Percentiles rank a stretch among this genome's conserved stretches.
Conservation (phyloP, 768 basidiomycete species). For the Coprinellus aureogranulatus region DNA sequence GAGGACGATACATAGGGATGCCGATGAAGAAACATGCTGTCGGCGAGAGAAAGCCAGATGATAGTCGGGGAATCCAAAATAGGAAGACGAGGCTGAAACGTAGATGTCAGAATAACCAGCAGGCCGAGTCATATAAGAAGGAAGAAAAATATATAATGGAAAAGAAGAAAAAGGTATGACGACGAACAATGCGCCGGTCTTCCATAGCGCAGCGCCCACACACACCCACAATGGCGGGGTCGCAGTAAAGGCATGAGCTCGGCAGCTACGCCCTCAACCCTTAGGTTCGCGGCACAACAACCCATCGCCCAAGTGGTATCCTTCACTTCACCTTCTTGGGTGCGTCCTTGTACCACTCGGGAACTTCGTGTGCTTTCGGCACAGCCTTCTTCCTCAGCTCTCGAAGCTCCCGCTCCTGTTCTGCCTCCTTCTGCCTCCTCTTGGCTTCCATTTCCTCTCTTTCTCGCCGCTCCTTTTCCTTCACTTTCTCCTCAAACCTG, state of each 20-base stretch:
- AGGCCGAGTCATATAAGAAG: no score
- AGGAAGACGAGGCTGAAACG: no score
- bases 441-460: slow-evolving; percentile 41
- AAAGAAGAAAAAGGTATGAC: neutral
- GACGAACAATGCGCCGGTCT: neutral
- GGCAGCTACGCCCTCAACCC: neutral
- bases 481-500: slow-evolving; percentile 58
- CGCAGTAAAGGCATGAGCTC: no score
- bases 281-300: neutral
- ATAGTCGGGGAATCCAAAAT: no score
- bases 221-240: no score
- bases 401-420: slow-evolving; percentile 59
- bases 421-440: slow-evolving; percentile 44
- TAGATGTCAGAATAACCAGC: no score
- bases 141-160: neutral
- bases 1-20: no score
- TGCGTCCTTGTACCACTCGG: slow-evolving; percentile 73
- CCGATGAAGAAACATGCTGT: no score
- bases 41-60: no score
- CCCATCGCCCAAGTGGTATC: slow-evolving; percentile 2
- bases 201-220: neutral
- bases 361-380: slow-evolving; percentile 68
- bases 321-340: slow-evolving; percentile 50
- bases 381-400: slow-evolving; percentile 63
- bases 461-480: slow-evolving; percentile 54